Conservation (phyloP, 345 rosid genomes). For the Rhizophora apiculata region DNA sequence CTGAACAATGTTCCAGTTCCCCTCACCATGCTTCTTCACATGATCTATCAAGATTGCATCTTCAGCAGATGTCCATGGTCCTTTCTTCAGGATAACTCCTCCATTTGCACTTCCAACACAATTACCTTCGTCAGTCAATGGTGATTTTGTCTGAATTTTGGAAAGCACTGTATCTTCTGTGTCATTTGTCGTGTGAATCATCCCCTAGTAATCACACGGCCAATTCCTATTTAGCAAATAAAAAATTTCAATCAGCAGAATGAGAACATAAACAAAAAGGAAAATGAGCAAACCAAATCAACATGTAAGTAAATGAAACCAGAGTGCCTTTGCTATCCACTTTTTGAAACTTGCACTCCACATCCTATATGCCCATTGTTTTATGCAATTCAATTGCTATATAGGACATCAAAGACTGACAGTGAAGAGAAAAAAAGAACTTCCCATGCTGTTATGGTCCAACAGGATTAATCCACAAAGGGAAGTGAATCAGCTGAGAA, state of each 20-base stretch:
- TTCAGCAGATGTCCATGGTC: slow-evolving; percentile 98
- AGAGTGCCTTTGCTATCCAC: slow-evolving; percentile 7
- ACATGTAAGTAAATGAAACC: slow-evolving; percentile 10
- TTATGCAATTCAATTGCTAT: not conserved
- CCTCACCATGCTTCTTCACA: slow-evolving; percentile 95
- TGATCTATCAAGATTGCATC: slow-evolving; percentile 81
- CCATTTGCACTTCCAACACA: slow-evolving; percentile 43
- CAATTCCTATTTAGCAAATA: slow-evolving; percentile 30
- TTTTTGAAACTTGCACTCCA: slow-evolving; percentile 24
- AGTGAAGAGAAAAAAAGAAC: slow-evolving; percentile 5
- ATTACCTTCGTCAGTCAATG: slow-evolving; percentile 45
- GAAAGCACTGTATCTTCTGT: slow-evolving; percentile 56
- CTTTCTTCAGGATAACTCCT: slow-evolving; percentile 69
- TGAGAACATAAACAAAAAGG: slow-evolving; percentile 38
- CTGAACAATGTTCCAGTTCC: slow-evolving; percentile 97
- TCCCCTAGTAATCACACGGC: slow-evolving; percentile 43
- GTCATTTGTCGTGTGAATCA: slow-evolving; percentile 64
- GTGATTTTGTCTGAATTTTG: slow-evolving; percentile 51
- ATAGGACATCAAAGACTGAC: slow-evolving; percentile 15
- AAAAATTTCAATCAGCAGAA: slow-evolving; percentile 36
- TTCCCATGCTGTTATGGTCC: not conserved
- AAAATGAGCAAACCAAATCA: slow-evolving; percentile 7
- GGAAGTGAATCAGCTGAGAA: slow-evolving; percentile 3
- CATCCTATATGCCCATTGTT: slow-evolving; percentile 9
- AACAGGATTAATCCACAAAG: slow-evolving; percentile 11